phyloP scores from a whole-genome alignment of 768 basidiomycete genomes.

The Hericium coralloides region DNA sequence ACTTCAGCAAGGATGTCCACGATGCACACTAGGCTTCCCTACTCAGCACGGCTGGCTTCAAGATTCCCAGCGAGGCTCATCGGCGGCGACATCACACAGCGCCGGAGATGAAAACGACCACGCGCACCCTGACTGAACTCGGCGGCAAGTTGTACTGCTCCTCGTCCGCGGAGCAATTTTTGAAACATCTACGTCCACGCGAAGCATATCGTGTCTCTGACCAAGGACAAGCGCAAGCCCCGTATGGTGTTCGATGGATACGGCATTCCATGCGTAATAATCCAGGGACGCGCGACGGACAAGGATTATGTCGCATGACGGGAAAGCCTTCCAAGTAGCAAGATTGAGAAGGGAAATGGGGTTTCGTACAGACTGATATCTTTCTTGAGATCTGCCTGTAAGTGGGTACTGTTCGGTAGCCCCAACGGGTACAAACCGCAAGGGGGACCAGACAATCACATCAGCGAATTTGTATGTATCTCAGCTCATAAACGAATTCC shows the following conservation, averaged over 20 bases:
- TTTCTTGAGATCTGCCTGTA: too few relatives aligned
- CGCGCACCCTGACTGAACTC: slow-evolving; percentile 69
- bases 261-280: slow-evolving; percentile 92
- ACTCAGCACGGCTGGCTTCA: slow-evolving; percentile 92
- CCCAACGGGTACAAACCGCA: too few relatives aligned
- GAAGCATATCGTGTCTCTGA: slow-evolving; percentile 93
- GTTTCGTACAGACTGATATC: too few relatives aligned
- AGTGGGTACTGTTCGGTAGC: too few relatives aligned
- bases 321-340: too few relatives aligned
- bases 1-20: slow-evolving; percentile 87
- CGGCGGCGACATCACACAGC: slow-evolving; percentile 82
- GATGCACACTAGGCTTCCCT: slow-evolving; percentile 96
- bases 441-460: too few relatives aligned
- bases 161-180: slow-evolving; percentile 70
- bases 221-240: slow-evolving; percentile 90
- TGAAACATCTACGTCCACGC: slow-evolving; percentile 76
- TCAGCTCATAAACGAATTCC: too few relatives aligned
- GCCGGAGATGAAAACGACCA: slow-evolving; percentile 80
- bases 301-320: slow-evolving; percentile 95
- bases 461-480: too few relatives aligned
- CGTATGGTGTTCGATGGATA: slow-evolving; percentile 90
- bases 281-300: slow-evolving; percentile 75
- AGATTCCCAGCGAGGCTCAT: slow-evolving; percentile 75
- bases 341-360: too few relatives aligned
- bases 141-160: slow-evolving; percentile 97